phyloP scores from a whole-genome alignment of 495 filamentous ascomycete species.

The Immersiella caudata region DNA sequence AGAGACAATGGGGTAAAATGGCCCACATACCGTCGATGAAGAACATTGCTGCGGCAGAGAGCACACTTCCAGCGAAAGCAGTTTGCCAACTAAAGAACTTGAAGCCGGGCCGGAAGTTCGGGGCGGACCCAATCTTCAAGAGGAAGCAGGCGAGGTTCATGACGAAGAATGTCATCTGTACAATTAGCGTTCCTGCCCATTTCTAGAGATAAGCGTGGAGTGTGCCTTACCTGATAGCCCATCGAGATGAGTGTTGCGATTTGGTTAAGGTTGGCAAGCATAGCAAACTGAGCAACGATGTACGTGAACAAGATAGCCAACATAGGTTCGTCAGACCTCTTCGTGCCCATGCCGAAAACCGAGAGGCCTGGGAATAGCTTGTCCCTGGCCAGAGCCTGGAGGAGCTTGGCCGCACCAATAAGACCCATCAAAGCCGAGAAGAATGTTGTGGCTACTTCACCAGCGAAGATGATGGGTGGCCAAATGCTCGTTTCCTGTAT shows the following conservation, averaged over 20 bases:
- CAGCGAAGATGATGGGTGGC: constrained; percentile 70
- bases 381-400: constrained; percentile 83
- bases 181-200: constrained; percentile 12
- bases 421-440: constrained; percentile 89
- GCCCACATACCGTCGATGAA: too few relatives aligned
- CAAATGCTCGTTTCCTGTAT: constrained; percentile 79
- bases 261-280: constrained; percentile 84
- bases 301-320: constrained; percentile 79
- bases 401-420: constrained; percentile 83
- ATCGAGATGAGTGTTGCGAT: constrained; percentile 88
- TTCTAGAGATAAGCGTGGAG: not conserved
- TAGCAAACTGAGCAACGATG: constrained; percentile 73
- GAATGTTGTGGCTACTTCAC: constrained; percentile 79
- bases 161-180: constrained; percentile 69
- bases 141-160: constrained; percentile 88
- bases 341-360: constrained; percentile 75
- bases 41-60: constrained; percentile 81
- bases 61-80: constrained; percentile 69
- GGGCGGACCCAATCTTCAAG: constrained; percentile 88
- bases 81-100: constrained; percentile 88
- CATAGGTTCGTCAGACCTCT: constrained; percentile 73
- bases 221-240: constrained; percentile 73
- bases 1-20: too few relatives aligned
- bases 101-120: constrained; percentile 87
- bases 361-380: constrained; percentile 75